Evolutionary conservation across 1,139 yeast species (phyloP).

Genomic region (Sporopachydermia cereana): DNA sequence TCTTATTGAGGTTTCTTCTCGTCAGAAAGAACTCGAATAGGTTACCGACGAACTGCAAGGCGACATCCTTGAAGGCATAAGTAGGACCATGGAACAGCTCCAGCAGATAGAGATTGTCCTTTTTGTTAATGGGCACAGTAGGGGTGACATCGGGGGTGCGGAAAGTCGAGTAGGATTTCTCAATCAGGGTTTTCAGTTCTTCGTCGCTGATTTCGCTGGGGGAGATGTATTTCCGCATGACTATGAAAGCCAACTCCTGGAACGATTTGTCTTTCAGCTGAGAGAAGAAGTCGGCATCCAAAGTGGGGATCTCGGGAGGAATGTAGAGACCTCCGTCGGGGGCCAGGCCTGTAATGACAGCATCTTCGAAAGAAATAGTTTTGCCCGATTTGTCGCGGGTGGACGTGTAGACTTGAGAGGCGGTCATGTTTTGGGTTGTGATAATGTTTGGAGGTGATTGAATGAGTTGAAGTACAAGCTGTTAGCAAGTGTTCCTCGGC

Average conservation of each 20-base stretch:
- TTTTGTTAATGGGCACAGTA: slow-evolving; percentile 43
- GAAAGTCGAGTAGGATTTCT: slow-evolving; percentile 78
- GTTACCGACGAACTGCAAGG: slow-evolving; percentile 94
- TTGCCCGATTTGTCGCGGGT: slow-evolving; percentile 58
- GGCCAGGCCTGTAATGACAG: slow-evolving; percentile 88
- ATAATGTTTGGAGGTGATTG: no score
- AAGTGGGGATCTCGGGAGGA: slow-evolving; percentile 70
- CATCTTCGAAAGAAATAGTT: slow-evolving; percentile 73
- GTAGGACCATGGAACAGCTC: slow-evolving; percentile 99
- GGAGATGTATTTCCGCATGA: slow-evolving; percentile 69
- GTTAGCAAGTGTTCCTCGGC: no score
- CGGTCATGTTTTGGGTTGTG: no score
- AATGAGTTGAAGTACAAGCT: no score
- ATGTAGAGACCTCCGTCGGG: slow-evolving; percentile 92
- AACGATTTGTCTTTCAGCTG: slow-evolving; percentile 69
- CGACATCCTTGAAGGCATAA: slow-evolving; percentile 97
- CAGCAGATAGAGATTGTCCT: slow-evolving; percentile 55
- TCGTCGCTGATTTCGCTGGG: slow-evolving; percentile 55
- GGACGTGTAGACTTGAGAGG: slow-evolving; percentile 65
- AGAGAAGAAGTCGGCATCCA: slow-evolving; percentile 45
- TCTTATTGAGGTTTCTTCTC: slow-evolving; percentile 59
- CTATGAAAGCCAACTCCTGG: slow-evolving; percentile 76
- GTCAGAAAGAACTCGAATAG: slow-evolving; percentile 82
- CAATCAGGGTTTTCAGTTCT: slow-evolving; percentile 53
- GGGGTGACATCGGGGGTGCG: slow-evolving; percentile 85